A percentile compares a stretch with the other conserved stretches of the same genome.
phyloP scores from a whole-genome alignment of 2,329 filamentous ascomycete genomes.

The Fusarium subglutinans region DNA sequence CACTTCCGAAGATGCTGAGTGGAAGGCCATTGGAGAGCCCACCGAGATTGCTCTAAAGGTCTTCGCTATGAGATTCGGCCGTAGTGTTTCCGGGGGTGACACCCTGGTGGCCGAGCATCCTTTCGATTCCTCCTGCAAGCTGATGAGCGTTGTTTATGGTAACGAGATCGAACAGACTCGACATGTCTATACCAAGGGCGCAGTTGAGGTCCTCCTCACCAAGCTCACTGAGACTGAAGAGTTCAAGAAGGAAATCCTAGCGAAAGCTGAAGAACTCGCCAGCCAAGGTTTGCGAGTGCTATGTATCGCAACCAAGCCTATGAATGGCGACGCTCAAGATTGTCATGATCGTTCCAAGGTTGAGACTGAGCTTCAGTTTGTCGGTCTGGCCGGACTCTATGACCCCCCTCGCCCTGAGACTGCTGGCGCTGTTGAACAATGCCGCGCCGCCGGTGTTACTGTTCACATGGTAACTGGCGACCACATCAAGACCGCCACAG shows the following conservation, averaged over 20 bases:
- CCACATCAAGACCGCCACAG: conserved; percentile 72
- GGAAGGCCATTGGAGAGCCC: conserved; percentile 71
- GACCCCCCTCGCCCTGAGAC: conserved; percentile 77
- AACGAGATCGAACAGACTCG: conserved; percentile 46
- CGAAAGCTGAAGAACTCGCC: conserved; percentile 65
- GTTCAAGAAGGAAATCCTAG: conserved; percentile 56
- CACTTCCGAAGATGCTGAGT: conserved; percentile 56
- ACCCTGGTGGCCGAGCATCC: conserved; percentile 71
- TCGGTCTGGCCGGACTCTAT: conserved; percentile 77
- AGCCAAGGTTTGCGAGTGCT: conserved; percentile 74
- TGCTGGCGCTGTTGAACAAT: conserved; percentile 66
- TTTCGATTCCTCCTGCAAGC: conserved; percentile 78
- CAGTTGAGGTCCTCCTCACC: conserved; percentile 65
- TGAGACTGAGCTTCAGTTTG: conserved; percentile 67
- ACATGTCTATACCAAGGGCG: conserved; percentile 66
- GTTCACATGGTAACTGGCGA: conserved; percentile 78
- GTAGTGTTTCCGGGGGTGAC: conserved; percentile 56
- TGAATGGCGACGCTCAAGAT: conserved; percentile 49
- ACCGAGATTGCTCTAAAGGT: conserved; percentile 81
- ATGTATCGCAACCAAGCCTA: conserved; percentile 66
- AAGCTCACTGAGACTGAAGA: conserved; percentile 59
- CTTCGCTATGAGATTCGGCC: conserved; percentile 74
- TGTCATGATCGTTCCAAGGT: conserved; percentile 61
- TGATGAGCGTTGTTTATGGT: conserved; percentile 76
- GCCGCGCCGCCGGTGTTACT: conserved; percentile 68